Base-by-base conservation (phyloP, 2,329 filamentous ascomycete genomes). In the Chalaropsis ovoidea region DNA sequence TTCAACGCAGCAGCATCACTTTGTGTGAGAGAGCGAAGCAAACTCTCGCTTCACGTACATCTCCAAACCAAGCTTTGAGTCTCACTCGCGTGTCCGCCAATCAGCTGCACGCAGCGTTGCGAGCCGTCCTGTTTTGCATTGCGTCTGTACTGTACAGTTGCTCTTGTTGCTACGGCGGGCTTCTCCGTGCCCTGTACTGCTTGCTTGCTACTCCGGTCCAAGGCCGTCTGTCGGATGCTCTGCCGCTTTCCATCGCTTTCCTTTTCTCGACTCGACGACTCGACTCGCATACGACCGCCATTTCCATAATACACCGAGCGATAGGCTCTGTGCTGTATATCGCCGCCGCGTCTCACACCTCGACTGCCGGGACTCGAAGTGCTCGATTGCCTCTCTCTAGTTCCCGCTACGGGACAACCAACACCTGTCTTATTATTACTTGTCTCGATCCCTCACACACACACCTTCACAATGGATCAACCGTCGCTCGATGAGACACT, bases 401-500 rank as follows among this genome's bases (percentile, higher is more conserved):
- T 39, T 39, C 5, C 8, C 35, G 35, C 35, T 39, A 39, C 35
- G 35, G 35, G 35, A 39, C 45, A 7, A 49, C 45, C 45, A 49
- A 7, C 15, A 47, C 43, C 43, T 47, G n/a, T 49, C n/a, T 49
- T 19, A n/a, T 49, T 8, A 11, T 11, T 13, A 49, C 22, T 22
- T 49, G 45, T 5, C 11, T 1, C 22, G 5, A 13, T 15, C 24
- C 19, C 3, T 1, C 22, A 27, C 47, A 52, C 11, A 52, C 24
- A 52, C 13, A 52, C 47, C 24, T 62, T 19, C 15, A 74, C 67
- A 63, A 80, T 79, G 78, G 73, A 72, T 56, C 65, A 69, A 17
- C 65, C 70, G 43, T 69, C 72, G 58, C 70, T 74, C 58, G 72
- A 74, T 67, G 76, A 79, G 68, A 75, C 78, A 69, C 74, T 80